Base-by-base conservation (phyloP, 1,139 yeast genomes). In the Kazachstania sp. region DNA sequence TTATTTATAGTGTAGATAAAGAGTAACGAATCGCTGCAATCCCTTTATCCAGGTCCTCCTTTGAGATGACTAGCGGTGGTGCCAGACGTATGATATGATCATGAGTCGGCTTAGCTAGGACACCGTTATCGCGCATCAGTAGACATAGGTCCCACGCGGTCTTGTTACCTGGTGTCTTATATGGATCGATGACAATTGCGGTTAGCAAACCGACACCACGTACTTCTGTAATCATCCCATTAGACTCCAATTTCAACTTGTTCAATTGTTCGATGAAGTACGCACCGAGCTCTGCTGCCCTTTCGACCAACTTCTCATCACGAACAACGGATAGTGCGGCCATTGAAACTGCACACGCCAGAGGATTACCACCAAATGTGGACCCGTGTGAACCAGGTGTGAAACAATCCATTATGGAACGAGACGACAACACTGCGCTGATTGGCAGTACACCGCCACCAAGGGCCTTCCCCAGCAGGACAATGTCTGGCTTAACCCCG, bases 301-400 rank as follows among this genome's bases (percentile, higher is more conserved):
- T 79, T 64, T 86, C 87, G 35, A 84, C 92, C 64, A 90, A 76
- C 37, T 82, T 76, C 71, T 90, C 97, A 61, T 90, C 95, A 65
- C 77, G 78, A 51, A 90, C 88, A 49, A 92, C 97, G 62, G 87
- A 78, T 59, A 90, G 74, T 15, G 98, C 97, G 52, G 96, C 97
- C 66, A 87, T 83, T 54, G 97, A 95, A 35, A 88, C 97, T 52
- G 88, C 80, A 58, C 95, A 87, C 34, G 96, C 90, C 65, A 90
- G 77, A 54, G 98, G 97, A 71, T 88, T 92, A 68, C 98, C 98
- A 68, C 98, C 98, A 65, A 86, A 90, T 31, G 98, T 90, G 41
- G 97, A 90, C 45, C 97, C 98, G 69, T 90, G 97, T 42, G 96
- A 86, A 50, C 98, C 98, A 39, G 97, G 95, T 57, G 86, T 87